These are phyloP conservation scores for Arabidopsis lyrata DNA, from an alignment of 441 rosid species.

Conservation along the genomic window DNA sequence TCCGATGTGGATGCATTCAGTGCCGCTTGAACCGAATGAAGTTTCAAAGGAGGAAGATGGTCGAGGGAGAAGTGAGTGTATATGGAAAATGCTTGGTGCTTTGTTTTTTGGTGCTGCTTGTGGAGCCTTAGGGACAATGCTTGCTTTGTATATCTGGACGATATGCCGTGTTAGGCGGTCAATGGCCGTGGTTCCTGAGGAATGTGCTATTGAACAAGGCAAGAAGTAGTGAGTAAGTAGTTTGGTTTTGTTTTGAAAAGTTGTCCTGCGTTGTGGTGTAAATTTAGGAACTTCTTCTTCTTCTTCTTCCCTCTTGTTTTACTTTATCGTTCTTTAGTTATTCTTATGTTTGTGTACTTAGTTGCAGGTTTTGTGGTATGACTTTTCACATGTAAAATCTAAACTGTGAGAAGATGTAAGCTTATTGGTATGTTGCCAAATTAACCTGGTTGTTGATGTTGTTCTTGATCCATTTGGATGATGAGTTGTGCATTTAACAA, in stretches of 20 bases:
- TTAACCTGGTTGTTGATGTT: not conserved
- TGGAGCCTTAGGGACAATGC: slow-evolving; percentile 58
- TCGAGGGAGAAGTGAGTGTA: slow-evolving; percentile 46
- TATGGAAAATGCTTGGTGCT: slow-evolving; percentile 51
- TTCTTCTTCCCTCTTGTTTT: not conserved
- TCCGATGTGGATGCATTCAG: slow-evolving; percentile 77
- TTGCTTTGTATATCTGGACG: slow-evolving; percentile 59
- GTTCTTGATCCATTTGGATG: slow-evolving; percentile 2
- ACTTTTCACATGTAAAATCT: not conserved
- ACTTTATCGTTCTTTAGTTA: not conserved
- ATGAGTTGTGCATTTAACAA: not conserved
- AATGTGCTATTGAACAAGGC: slow-evolving; percentile 62
- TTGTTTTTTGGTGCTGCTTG: slow-evolving; percentile 31
- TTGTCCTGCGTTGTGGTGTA: slow-evolving; percentile 29
- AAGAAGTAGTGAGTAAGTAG: slow-evolving; percentile 50
- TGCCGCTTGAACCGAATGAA: slow-evolving; percentile 48
- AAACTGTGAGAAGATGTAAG: not conserved
- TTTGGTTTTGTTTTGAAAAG: slow-evolving; percentile 3
- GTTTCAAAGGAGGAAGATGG: slow-evolving; percentile 39
- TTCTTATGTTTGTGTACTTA: not conserved
- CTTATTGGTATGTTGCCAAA: not conserved
- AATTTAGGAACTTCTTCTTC: slow-evolving; percentile 10
- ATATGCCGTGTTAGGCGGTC: slow-evolving; percentile 64
- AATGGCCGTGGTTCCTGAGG: slow-evolving; percentile 62
- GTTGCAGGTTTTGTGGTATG: not conserved